A percentile compares a stretch with the other conserved stretches of the same genome.
These are phyloP conservation scores for Aspergillus fumigatiaffinis DNA, from an alignment of 2,329 filamentous ascomycete genomes.

Conservation along the genomic window DNA sequence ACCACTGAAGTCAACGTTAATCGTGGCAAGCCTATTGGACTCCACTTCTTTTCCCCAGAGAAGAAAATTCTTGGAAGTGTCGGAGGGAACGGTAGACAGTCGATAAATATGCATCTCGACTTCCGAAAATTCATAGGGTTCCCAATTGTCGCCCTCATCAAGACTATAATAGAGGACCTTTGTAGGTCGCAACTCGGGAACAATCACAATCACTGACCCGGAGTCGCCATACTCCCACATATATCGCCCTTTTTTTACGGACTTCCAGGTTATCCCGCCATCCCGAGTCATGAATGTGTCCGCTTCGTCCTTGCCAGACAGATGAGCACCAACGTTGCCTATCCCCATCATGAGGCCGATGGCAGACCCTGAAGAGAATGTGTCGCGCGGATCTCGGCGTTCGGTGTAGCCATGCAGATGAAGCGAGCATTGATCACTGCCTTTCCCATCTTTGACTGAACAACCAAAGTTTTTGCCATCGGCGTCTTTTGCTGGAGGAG, in stretches of 20 bases:
- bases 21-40: conserved; percentile 57
- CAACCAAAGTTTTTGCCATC: conserved; percentile 72
- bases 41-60: conserved; percentile 69
- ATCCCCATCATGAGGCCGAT: conserved; percentile 87
- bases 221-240: conserved; percentile 96
- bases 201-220: conserved; percentile 86
- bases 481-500: conserved; percentile 66
- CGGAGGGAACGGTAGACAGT: conserved; percentile 83
- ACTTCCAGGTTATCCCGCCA: conserved; percentile 83
- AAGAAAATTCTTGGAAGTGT: conserved; percentile 85
- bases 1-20: conserved; percentile 86
- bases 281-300: conserved; percentile 90
- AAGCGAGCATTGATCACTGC: conserved; percentile 67
- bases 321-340: conserved; percentile 78
- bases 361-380: conserved; percentile 82
- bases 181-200: conserved; percentile 65
- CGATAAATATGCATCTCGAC: conserved; percentile 69
- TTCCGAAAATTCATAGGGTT: conserved; percentile 67
- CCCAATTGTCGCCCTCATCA: conserved; percentile 79
- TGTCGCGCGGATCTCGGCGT: conserved; percentile 73
- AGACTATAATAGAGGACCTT: conserved; percentile 69
- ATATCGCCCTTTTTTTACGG: conserved; percentile 81
- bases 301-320: conserved; percentile 65
- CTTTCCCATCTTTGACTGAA: conserved; percentile 51
- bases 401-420: conserved; percentile 97